Percentiles rank a stretch among this genome's conserved stretches.
Conservation (phyloP, 768 basidiomycete species). For the Amyloporia xantha region DNA sequence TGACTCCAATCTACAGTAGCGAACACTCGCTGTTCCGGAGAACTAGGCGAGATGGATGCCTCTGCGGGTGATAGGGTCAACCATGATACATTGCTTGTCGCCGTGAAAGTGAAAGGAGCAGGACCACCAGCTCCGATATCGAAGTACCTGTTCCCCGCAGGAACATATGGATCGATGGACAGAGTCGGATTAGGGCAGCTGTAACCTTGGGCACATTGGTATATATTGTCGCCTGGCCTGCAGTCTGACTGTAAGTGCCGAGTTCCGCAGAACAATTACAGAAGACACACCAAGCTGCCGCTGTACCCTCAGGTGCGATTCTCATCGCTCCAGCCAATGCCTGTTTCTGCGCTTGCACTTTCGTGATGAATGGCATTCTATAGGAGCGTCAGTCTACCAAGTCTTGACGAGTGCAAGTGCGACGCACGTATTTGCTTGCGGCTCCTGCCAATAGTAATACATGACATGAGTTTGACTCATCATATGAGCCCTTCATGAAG, state of each 20-base stretch:
- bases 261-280: too few relatives aligned
- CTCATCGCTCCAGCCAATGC: slow-evolving; percentile 59
- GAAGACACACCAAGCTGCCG: slow-evolving; percentile 47
- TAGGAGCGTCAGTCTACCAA: background rate
- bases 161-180: slow-evolving; percentile 50
- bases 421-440: slow-evolving; percentile 52
- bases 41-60: slow-evolving; percentile 42
- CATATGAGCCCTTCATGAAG: slow-evolving; percentile 33
- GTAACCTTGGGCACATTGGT: slow-evolving; percentile 46
- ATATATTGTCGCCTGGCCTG: slow-evolving; percentile 63
- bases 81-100: slow-evolving; percentile 46
- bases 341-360: slow-evolving; percentile 49
- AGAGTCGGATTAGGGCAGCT: slow-evolving; percentile 44
- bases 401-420: background rate
- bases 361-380: slow-evolving; percentile 47
- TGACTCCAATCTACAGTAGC: slow-evolving; percentile 54
- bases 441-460: slow-evolving; percentile 70
- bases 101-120: slow-evolving; percentile 47
- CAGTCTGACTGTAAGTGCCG: background rate
- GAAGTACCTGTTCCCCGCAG: slow-evolving; percentile 47
- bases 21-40: slow-evolving; percentile 48
- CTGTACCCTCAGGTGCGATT: slow-evolving; percentile 52
- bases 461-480: slow-evolving; percentile 68
- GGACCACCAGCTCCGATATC: slow-evolving; percentile 61
- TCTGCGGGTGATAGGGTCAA: slow-evolving; percentile 37